These are phyloP conservation scores for Ceratopteris richardii DNA, from an alignment of 75 land plant genomes.

Conservation along the genomic window DNA sequence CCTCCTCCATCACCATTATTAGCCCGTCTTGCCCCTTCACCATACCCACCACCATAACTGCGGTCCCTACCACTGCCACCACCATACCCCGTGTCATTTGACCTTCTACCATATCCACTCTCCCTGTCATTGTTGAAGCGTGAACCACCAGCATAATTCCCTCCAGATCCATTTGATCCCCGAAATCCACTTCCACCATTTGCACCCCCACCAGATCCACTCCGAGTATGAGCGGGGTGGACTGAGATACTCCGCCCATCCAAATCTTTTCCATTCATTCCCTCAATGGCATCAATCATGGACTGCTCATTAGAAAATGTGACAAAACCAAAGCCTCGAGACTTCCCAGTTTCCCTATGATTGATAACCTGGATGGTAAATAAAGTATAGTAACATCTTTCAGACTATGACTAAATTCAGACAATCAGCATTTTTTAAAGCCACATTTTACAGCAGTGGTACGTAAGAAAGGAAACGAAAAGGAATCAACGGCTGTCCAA, in stretches of 20 bases:
- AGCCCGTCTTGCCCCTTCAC: no score
- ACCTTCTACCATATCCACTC: conserved; percentile 25
- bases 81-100: conserved; percentile 11
- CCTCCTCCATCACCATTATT: no score
- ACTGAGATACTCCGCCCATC: conserved; percentile 74
- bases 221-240: conserved; percentile 54
- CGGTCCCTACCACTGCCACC: conserved; percentile 2
- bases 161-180: conserved; percentile 16
- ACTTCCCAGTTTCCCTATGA: conserved; percentile 62
- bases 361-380: conserved; percentile 48
- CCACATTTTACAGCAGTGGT: background rate
- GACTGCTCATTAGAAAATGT: conserved; percentile 52
- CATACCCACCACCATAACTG: no score
- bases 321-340: conserved; percentile 67
- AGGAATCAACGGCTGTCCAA: background rate
- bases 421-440: background rate
- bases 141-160: conserved; percentile 16
- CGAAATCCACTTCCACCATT: conserved; percentile 16
- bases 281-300: conserved; percentile 63
- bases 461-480: background rate
- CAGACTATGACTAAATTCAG: background rate
- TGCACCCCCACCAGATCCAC: conserved; percentile 44
- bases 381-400: conserved; percentile 1
- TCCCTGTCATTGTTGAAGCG: conserved; percentile 22
- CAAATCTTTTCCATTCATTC: conserved; percentile 71